Base-by-base conservation (phyloP, 352 stramenopile genomes). In the Phytophthora macrochlamydospora region DNA sequence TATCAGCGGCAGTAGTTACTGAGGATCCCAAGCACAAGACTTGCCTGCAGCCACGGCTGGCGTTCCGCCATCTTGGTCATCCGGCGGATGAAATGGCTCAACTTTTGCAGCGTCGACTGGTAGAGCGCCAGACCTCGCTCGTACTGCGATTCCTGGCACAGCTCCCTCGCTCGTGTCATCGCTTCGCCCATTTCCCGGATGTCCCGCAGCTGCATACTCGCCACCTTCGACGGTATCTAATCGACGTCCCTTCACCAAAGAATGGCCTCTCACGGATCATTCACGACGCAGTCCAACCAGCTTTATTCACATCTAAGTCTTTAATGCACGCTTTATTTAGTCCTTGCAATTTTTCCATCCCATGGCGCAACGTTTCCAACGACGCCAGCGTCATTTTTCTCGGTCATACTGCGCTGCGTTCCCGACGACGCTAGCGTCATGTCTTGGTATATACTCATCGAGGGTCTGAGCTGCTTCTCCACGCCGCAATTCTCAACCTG, bases 1-100 rank as follows among this genome's bases (percentile, higher is more conserved):
- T 24, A 24, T 24, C 18, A 24, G 18, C 18, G 57, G 2, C 2
- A 18, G 43, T 24, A 53, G 29, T 31, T 59, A 35, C 13, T 24
- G 38, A 24, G 18, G 18, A 24, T 24, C 35, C 35, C 6, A 40
- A 11, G 35, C 35, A 51, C 31, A 18, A 33, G 0, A 43, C 6
- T 33, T 69, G 90, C 83, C 63, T 94, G 84, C 14, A 95, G 75
- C 87, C 87, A 93, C 7, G 80, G 80, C 55, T 93, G 85, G n/a
- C 85, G 83, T 67, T 93, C 87, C 1, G 76, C 66, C 74, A 90
- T 91, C 44, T 88, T 88, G 48, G 67, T 83, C 68, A 93, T 86
- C 35, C 74, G 59, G 33, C 81, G 80, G 46, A 93, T 83, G 54
- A 87, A 91, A 55, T 87, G 79, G 29, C 66, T 79, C 46, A 92